phyloP scores from a whole-genome alignment of 805 yeast genomes.

The Pichia deserticola region DNA sequence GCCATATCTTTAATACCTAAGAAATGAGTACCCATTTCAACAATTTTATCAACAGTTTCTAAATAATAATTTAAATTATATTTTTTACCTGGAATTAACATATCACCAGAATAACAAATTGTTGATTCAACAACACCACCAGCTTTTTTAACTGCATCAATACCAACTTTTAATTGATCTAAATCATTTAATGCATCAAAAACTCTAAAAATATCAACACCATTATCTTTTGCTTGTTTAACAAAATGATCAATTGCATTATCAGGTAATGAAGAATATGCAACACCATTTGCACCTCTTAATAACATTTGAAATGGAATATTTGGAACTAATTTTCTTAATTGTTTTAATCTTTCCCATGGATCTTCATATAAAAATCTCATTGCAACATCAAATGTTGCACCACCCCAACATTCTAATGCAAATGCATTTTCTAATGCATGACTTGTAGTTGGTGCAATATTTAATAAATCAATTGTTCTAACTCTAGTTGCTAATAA shows the following conservation, averaged over 20 bases:
- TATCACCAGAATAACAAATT: slow-evolving; percentile 97
- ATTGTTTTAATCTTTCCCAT: slow-evolving; percentile 88
- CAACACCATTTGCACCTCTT: slow-evolving; percentile 99
- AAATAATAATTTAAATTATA: slow-evolving; percentile 89
- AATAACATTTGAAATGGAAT: slow-evolving; percentile 98
- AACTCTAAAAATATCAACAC: slow-evolving; percentile 96
- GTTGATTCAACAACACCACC: slow-evolving; percentile 99
- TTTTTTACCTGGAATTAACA: slow-evolving; percentile 93
- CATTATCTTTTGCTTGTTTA: slow-evolving; percentile 86
- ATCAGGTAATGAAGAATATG: slow-evolving; percentile 95
- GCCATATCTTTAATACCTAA: slow-evolving; percentile 99
- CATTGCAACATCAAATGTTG: slow-evolving; percentile 98
- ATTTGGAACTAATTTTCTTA: slow-evolving; percentile 90
- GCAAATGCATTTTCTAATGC: slow-evolving; percentile 90
- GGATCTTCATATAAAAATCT: slow-evolving; percentile 98
- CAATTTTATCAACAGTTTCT: slow-evolving; percentile 73
- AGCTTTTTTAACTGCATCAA: slow-evolving; percentile 94
- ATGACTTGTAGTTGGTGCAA: slow-evolving; percentile 91
- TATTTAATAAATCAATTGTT: slow-evolving; percentile 82
- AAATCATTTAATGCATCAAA: slow-evolving; percentile 96
- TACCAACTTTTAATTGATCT: slow-evolving; percentile 95
- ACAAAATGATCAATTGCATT: slow-evolving; percentile 98
- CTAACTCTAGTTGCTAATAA: slow-evolving; percentile 95
- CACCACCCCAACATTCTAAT: slow-evolving; percentile 99
- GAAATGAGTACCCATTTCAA: slow-evolving; percentile 90